Base-by-base conservation (phyloP, 306 rosid genomes). In the Quillaja saponaria region DNA sequence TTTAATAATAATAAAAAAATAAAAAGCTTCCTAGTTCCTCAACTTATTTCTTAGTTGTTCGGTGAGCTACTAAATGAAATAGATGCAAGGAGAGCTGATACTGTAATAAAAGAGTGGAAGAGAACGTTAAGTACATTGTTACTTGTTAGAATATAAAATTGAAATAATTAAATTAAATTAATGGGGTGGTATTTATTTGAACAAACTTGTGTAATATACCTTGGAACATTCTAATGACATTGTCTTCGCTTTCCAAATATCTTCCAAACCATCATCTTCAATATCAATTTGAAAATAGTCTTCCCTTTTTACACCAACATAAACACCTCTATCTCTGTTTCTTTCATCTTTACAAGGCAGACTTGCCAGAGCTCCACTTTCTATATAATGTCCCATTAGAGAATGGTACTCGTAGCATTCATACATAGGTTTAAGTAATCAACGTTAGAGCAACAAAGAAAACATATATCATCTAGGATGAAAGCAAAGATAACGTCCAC, bases 281-380 rank as follows among this genome's bases (percentile, higher is more conserved):
- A 14, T 15, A 34, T 71, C 85, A 54, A 76, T 80, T 54, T 74
- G 35, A 10, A 63, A 49, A 63, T 72, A 52, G n/a, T 57, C 80
- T 39, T 78, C 88, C 54, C 81, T 90, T 25, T 71, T 78, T 10
- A 81, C 73, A 67, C 96, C 96, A 61, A 86, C 39, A 65, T 84
- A 92, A 71, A 78, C 75, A 79, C 98, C 98, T 69, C 71, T 60
- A 66, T 78, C 75, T 42, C 34, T 75, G 68, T 7, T 51, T 21
- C 48, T 21, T 13, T 57, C 71, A 54, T 42, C 65, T 74, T 63
- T 71, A 39, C 19, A 58, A 53, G 55, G 48, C 47, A 53, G 52
- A 48, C 44, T 63, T 61, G 48, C 60, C 20, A 49, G 46, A 68
- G 60, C 65, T 66, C 48, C 44, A 20, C 66, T 62, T 68, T 75